Base-by-base conservation (phyloP, 805 yeast genomes). In the Pichia phayaonensis region DNA sequence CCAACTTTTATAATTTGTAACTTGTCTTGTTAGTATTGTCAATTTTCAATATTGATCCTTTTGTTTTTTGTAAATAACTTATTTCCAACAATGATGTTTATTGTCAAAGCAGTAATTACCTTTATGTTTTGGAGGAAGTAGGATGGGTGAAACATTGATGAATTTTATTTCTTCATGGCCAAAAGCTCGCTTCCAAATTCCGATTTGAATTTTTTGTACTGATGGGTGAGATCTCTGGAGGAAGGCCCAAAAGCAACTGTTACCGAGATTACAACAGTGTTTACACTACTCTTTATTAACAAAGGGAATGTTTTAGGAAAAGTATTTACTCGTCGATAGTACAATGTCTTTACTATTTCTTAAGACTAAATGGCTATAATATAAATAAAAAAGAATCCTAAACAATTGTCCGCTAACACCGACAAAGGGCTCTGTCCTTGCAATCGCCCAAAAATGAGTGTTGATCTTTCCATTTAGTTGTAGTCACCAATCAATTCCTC, bases 401-500 rank as follows among this genome's bases (percentile, higher is more conserved):
- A 31, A 16, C 18, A n/a, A n/a, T n/a, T n/a, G 38, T n/a, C 38
- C 38, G 38, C 18, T 34, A 44, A 44, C 11, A 34, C 46, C 46
- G 46, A 44, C 18, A 34, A 20, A n/a, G 38, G 38, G n/a, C 20
- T 34, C n/a, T 8, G 20, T 16, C 38, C n/a, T 11, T 34, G 18
- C 2, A 34, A 34, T 2, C 1, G 6, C 38, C 20, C 20, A 3
- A 8, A 34, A 34, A 34, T n/a, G 8, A n/a, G 38, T 34, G 38
- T n/a, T 34, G 38, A 34, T 34, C 38, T 34, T 34, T 34, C n/a
- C 10, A 18, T 20, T 18, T 24, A 48, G 27, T 27, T 42, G 42
- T 51, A 44, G 38, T 51, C 54, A 11, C 49, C 52, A 40, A 47
- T 51, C 40, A 53, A 29, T 23, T 46, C 46, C 22, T 49, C 54